A percentile compares a stretch with the other conserved stretches of the same genome.
phyloP scores from a whole-genome alignment of 129 eudicot species.

The Flaveria linearis region DNA sequence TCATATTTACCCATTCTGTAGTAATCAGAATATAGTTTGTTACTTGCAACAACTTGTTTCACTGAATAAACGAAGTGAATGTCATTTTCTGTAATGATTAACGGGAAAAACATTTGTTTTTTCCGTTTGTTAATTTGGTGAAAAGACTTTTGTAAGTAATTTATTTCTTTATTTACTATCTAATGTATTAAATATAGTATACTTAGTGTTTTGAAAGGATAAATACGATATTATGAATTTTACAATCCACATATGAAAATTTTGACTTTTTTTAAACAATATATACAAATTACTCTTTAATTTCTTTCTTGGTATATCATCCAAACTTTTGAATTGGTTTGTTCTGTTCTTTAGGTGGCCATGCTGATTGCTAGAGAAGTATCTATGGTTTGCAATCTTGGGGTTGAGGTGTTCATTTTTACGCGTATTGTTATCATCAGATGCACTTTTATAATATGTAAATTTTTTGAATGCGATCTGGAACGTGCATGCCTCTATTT shows the following conservation, averaged over 20 bases:
- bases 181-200: neutral
- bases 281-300: neutral
- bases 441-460: neutral
- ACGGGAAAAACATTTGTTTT: neutral
- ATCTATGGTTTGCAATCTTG: slow-evolving; percentile 75
- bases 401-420: slow-evolving; percentile 67
- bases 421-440: slow-evolving; percentile 7
- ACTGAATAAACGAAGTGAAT: neutral
- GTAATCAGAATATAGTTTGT: neutral
- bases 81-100: neutral
- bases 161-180: neutral
- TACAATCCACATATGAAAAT: neutral
- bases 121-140: neutral
- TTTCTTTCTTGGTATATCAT: slow-evolving; percentile 6
- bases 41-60: neutral
- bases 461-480: slow-evolving; percentile 5
- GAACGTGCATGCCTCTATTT: slow-evolving; percentile 25
- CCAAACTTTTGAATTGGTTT: neutral
- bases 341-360: slow-evolving; percentile 59
- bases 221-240: neutral
- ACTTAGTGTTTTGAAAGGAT: neutral
- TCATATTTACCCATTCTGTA: neutral
- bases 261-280: neutral
- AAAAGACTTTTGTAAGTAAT: neutral
- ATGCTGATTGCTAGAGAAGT: slow-evolving; percentile 92